Conservation (phyloP, 2,329 filamentous ascomycete genomes). For the Nemania sp. region DNA sequence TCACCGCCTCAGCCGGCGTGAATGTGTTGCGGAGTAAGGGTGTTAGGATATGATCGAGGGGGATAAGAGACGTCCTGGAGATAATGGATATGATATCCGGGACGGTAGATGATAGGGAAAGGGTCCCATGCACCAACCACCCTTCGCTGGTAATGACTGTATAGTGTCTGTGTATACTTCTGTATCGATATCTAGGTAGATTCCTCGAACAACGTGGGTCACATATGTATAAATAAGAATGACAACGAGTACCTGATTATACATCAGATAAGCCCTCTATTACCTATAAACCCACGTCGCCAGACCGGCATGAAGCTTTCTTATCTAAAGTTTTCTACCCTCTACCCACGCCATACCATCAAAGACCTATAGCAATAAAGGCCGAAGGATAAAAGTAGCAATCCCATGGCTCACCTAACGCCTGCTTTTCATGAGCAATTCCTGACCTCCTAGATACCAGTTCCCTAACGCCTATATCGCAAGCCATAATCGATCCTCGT, state of each 20-base stretch:
- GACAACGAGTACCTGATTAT: not conserved
- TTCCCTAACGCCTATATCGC: conserved; percentile 23
- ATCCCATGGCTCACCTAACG: conserved; percentile 19
- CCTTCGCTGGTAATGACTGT: conserved; percentile 1
- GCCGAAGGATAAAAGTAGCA: conserved; percentile 8
- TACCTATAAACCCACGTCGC: conserved; percentile 12
- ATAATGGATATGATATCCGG: not conserved
- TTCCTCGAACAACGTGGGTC: not conserved
- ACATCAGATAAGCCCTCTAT: conserved; percentile 1
- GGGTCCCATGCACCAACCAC: not conserved
- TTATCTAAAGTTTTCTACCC: conserved; percentile 21
- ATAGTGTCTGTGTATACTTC: conserved; percentile 16
- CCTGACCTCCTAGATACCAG: conserved; percentile 13
- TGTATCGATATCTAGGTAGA: conserved; percentile 24
- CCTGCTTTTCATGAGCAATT: conserved; percentile 9
- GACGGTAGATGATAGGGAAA: not conserved
- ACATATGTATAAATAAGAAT: conserved; percentile 11
- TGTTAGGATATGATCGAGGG: conserved; percentile 71
- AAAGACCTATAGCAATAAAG: conserved; percentile 6
- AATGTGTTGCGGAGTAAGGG: conserved; percentile 92
- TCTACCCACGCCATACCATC: conserved; percentile 15
- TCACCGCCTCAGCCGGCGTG: conserved; percentile 79
- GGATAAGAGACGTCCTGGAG: not conserved
- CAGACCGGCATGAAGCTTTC: conserved; percentile 17
- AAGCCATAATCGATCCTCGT: conserved; percentile 17